These are phyloP conservation scores for Suillus subaureus DNA, from an alignment of 768 basidiomycete species.

Conservation along the genomic window DNA sequence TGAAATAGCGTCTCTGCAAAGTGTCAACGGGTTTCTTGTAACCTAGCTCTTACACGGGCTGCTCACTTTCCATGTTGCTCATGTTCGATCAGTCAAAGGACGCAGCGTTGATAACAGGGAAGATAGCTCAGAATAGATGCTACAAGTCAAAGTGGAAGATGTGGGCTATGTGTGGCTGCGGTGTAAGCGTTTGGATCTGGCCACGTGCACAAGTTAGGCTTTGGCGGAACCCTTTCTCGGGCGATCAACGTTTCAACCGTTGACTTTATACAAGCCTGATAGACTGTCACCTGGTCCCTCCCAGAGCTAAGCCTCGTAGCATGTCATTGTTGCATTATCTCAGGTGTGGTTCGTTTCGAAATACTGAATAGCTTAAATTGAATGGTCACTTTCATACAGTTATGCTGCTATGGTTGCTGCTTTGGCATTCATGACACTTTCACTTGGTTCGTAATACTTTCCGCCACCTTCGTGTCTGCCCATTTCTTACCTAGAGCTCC, in stretches of 20 bases:
- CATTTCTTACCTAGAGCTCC: conserved; percentile 16
- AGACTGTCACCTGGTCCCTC: not conserved
- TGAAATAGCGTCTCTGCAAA: conserved; percentile 93
- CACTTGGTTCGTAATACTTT: conserved; percentile 63
- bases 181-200: not conserved
- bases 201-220: not conserved
- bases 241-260: not conserved
- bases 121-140: not conserved
- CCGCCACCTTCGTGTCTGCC: conserved; percentile 3
- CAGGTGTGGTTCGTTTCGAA: conserved; percentile 44
- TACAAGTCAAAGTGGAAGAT: not conserved
- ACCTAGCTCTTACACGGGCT: not conserved
- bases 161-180: not conserved
- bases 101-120: not conserved
- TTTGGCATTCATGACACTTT: conserved; percentile 90
- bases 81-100: conserved; percentile 34
- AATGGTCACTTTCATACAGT: conserved; percentile 35
- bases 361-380: conserved; percentile 11
- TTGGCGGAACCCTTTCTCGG: not conserved
- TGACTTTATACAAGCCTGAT: not conserved
- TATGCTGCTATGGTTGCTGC: conserved; percentile 78
- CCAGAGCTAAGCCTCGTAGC: not conserved
- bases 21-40: conserved; percentile 31
- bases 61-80: conserved; percentile 91
- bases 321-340: conserved; percentile 48